A percentile compares a stretch with the other conserved stretches of the same genome.
Evolutionary conservation across 495 filamentous ascomycete species (phyloP).

Genomic region (Podospora sp.): DNA sequence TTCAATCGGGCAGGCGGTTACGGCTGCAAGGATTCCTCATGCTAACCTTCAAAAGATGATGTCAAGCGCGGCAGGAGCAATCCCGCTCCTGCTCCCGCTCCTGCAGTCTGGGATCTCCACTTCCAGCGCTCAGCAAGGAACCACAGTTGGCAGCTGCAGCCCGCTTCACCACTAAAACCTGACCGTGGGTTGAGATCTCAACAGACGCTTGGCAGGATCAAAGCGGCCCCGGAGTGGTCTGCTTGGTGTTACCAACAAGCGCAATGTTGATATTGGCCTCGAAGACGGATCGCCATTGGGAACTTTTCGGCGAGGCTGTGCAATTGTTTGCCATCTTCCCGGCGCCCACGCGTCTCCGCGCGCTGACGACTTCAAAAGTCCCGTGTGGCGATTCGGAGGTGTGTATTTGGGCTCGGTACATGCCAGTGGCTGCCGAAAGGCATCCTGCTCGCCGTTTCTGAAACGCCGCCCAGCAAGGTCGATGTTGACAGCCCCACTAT

Average conservation of each 20-base stretch:
- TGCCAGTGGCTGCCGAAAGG: background rate
- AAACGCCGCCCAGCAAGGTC: conserved; percentile 16
- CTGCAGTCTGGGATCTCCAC: background rate
- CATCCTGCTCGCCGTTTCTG: conserved; percentile 5
- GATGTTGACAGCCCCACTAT: conserved; percentile 11
- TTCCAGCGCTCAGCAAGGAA: background rate
- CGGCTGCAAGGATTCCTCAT: background rate
- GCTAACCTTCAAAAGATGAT: background rate
- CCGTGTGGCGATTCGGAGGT: background rate
- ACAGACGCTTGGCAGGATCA: background rate
- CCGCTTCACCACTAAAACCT: background rate
- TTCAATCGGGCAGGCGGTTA: background rate
- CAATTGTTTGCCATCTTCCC: background rate
- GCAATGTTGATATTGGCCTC: no score
- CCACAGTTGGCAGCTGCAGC: background rate
- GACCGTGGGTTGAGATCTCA: background rate
- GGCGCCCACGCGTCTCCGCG: background rate
- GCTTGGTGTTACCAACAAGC: background rate
- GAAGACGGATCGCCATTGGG: background rate
- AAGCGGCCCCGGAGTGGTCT: background rate
- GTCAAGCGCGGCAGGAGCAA: background rate
- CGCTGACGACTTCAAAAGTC: conserved; percentile 9
- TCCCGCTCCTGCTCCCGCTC: background rate
- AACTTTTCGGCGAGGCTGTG: conserved; percentile 6
- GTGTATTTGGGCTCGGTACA: background rate